Evolutionary conservation across 208 protist species (phyloP).

Genomic region (Acanthamoeba polyphaga): DNA sequence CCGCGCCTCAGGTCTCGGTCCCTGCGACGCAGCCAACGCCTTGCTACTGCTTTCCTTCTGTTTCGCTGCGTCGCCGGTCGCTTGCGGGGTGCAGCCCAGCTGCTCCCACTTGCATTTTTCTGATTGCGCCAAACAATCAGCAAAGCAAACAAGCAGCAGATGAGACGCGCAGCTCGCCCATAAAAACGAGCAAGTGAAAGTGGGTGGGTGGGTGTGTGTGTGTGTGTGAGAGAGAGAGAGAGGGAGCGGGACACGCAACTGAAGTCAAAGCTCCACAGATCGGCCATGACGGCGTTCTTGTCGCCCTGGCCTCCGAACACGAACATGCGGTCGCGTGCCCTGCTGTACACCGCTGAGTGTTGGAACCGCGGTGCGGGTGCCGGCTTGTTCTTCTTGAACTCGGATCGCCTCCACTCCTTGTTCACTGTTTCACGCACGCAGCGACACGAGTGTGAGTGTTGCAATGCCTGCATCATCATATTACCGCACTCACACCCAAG

Average conservation of each 20-base stretch:
- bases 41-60: not conserved
- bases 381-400: not conserved
- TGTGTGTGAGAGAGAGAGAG: not conserved
- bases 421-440: not conserved
- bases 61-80: not conserved
- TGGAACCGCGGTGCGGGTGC: not conserved
- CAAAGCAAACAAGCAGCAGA: not conserved
- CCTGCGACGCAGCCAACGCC: not conserved
- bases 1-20: not conserved
- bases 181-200: not conserved
- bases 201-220: no score
- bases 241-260: not conserved
- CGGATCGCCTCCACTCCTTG: not conserved
- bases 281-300: not conserved
- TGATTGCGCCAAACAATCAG: not conserved
- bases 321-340: constrained; percentile 28
- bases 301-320: constrained; percentile 41
- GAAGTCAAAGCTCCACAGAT: constrained; percentile 66
- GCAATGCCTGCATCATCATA: no score
- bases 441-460: no score
- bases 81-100: not conserved
- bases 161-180: not conserved
- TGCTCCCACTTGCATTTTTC: not conserved
- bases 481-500: no score
- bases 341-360: constrained; percentile 21